These are phyloP conservation scores for Angophora floribunda DNA, from an alignment of 345 rosid genomes.

Conservation along the genomic window DNA sequence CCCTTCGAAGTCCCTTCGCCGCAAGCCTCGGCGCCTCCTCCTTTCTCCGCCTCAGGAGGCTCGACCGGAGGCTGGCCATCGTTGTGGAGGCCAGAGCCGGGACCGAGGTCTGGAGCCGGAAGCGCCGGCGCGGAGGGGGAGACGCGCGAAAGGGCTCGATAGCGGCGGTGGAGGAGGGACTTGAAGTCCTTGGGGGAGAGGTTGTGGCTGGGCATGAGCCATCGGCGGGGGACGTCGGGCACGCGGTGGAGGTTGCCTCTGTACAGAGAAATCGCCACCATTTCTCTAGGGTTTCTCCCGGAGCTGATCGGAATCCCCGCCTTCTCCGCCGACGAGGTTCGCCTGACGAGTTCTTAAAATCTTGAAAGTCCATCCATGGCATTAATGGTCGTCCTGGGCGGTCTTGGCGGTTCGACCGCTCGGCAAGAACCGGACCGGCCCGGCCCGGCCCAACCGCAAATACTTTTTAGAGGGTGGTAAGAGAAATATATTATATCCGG, in stretches of 20 bases:
- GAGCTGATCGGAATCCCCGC: neutral
- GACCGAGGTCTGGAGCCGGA: neutral
- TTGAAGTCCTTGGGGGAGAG: constrained; percentile 59
- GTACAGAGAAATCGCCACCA: constrained; percentile 93
- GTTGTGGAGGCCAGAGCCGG: neutral
- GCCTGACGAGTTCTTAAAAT: neutral
- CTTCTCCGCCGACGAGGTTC: neutral
- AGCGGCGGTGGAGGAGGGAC: constrained; percentile 57
- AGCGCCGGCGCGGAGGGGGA: constrained; percentile 12
- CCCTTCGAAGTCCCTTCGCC: neutral
- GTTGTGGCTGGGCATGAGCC: constrained; percentile 57
- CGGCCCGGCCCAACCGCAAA: neutral
- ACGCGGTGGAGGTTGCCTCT: constrained; percentile 87
- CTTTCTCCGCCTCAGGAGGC: constrained; percentile 10
- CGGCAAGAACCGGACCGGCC: neutral
- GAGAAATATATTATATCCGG: too few relatives aligned
- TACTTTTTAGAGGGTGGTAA: neutral
- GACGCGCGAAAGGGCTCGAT: constrained; percentile 48
- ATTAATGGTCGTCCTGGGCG: neutral
- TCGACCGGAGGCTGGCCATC: neutral
- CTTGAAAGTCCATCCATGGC: neutral
- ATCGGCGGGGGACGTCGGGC: constrained; percentile 67
- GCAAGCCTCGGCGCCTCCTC: neutral
- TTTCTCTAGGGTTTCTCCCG: neutral
- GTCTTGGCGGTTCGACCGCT: neutral